phyloP scores from a whole-genome alignment of 768 basidiomycete species.

The Fomitopsis pulvina region DNA sequence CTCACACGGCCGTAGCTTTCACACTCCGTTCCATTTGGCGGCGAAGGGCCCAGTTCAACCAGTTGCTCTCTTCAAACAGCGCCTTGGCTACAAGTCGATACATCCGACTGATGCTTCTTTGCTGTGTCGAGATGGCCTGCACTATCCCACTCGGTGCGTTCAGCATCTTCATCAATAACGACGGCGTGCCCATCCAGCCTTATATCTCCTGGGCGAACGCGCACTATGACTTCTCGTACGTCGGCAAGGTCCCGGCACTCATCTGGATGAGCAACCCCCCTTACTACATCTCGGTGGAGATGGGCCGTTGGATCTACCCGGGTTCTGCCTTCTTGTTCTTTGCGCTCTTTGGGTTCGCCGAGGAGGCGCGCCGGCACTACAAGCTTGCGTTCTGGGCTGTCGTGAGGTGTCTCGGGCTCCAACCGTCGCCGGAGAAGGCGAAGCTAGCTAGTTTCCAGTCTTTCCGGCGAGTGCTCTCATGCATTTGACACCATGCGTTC shows the following conservation, averaged over 20 bases:
- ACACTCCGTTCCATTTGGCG: slow-evolving; percentile 40
- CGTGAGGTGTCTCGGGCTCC: background rate
- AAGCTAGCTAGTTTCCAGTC: background rate
- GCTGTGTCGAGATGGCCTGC: slow-evolving; percentile 37
- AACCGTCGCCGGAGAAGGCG: background rate
- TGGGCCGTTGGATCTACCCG: slow-evolving; percentile 35
- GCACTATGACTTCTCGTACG: slow-evolving; percentile 38
- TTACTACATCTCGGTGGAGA: slow-evolving; percentile 21
- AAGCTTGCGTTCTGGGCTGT: slow-evolving; percentile 10
- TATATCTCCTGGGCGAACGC: slow-evolving; percentile 43
- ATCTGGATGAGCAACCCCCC: slow-evolving; percentile 27
- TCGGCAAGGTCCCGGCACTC: slow-evolving; percentile 33
- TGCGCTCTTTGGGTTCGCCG: slow-evolving; percentile 44
- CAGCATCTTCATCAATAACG: slow-evolving; percentile 28
- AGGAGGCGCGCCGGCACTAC: slow-evolving; percentile 37
- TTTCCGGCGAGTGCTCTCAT: background rate
- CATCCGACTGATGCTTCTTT: slow-evolving; percentile 52
- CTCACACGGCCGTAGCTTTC: slow-evolving; percentile 23
- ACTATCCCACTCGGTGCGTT: slow-evolving; percentile 31
- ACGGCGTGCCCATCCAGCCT: slow-evolving; percentile 28
- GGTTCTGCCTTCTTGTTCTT: slow-evolving; percentile 36
- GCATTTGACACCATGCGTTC: no score
- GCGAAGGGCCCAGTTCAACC: slow-evolving; percentile 42
- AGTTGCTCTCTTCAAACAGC: slow-evolving; percentile 28
- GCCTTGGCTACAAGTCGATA: slow-evolving; percentile 32